Percentiles rank a stretch among this genome's conserved stretches.
Evolutionary conservation across 192 early-diverging fungal genomes (phyloP).

Genomic region (Phycomyces blakesleeanus): DNA sequence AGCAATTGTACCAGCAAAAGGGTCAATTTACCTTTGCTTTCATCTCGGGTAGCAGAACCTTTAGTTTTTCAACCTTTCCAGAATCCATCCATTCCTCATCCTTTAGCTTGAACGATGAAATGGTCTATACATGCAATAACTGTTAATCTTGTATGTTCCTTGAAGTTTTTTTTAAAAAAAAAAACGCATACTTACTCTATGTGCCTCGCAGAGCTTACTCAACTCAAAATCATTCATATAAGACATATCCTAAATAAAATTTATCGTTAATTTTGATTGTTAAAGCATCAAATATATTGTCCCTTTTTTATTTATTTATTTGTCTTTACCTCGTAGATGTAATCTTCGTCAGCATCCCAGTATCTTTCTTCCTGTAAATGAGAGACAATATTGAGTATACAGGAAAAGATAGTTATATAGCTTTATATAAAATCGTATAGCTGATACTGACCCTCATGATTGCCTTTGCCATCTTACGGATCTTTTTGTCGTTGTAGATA

Average conservation of each 20-base stretch:
- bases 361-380: conserved; percentile 62
- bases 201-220: conserved; percentile 60
- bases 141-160: no score
- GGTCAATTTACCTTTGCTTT: conserved; percentile 32
- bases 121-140: conserved; percentile 21
- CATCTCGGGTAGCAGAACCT: conserved; percentile 49
- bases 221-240: conserved; percentile 87
- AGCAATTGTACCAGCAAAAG: background rate
- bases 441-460: conserved; percentile 39
- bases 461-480: conserved; percentile 64
- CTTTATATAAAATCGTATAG: background rate
- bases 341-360: conserved; percentile 68
- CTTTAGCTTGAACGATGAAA: conserved; percentile 42
- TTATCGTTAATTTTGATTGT: background rate
- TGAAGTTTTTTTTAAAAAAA: background rate
- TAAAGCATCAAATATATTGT: background rate
- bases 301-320: background rate
- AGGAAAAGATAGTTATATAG: background rate
- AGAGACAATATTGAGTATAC: background rate
- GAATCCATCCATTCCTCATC: conserved; percentile 65
- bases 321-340: conserved; percentile 58
- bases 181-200: conserved; percentile 36
- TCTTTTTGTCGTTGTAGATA: conserved; percentile 49
- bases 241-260: conserved; percentile 63
- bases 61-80: conserved; percentile 68